Conservation (phyloP, 2,329 filamentous ascomycete species). For the Colletotrichum noveboracense region DNA sequence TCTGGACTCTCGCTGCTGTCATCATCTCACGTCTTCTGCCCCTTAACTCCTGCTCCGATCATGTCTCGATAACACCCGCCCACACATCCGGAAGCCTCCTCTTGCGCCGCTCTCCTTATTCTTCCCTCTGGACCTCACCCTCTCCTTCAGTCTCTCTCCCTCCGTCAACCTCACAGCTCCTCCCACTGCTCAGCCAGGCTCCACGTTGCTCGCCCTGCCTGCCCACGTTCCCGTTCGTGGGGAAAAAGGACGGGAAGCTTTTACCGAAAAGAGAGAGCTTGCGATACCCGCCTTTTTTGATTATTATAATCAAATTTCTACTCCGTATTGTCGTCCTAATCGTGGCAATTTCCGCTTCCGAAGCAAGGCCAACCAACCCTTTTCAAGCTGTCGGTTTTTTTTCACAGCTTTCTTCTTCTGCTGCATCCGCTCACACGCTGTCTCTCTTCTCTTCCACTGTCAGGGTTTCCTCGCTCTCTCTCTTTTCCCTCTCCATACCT, state of each 20-base stretch:
- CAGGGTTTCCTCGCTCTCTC: not conserved
- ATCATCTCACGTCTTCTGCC: too few species aligned
- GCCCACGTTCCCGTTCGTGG: not conserved
- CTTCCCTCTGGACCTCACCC: not conserved
- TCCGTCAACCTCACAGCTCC: not conserved
- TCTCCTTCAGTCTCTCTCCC: not conserved
- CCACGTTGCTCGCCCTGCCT: not conserved
- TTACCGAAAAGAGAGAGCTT: not conserved
- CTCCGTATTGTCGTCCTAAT: not conserved
- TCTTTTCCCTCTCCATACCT: not conserved
- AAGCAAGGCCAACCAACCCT: not conserved
- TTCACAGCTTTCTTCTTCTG: not conserved
- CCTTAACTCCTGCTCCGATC: not conserved
- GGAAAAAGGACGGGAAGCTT: not conserved
- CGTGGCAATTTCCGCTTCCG: slow-evolving; percentile 14
- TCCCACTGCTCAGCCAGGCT: not conserved
- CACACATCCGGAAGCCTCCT: not conserved
- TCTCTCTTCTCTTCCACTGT: not conserved
- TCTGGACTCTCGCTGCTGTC: not conserved
- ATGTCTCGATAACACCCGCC: not conserved
- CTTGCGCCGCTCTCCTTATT: not conserved
- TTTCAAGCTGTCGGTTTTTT: not conserved
- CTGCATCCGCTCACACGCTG: not conserved
- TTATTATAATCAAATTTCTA: slow-evolving; percentile 10
- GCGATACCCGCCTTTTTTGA: slow-evolving; percentile 17